Conservation (phyloP, 345 rosid species). For the Aquilaria yunnanensis region DNA sequence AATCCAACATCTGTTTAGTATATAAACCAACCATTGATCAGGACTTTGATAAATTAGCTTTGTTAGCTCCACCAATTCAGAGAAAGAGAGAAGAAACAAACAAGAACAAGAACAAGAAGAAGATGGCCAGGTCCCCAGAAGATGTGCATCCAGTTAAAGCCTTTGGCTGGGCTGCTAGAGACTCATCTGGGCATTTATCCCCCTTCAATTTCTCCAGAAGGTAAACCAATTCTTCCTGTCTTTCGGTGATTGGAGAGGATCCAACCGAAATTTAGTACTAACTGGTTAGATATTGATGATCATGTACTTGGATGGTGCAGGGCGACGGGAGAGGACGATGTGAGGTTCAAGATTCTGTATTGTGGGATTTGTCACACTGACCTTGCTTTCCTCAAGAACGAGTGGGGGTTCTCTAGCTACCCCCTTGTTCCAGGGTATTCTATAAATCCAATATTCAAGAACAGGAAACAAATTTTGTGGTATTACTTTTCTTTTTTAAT, state of each 20-base stretch:
- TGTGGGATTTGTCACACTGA: slow-evolving; percentile 81
- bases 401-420: slow-evolving; percentile 41
- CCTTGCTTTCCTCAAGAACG: slow-evolving; percentile 40
- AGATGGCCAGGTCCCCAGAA: slow-evolving; percentile 21
- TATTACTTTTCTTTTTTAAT: too few species aligned
- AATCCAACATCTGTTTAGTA: too few species aligned
- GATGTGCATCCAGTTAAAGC: slow-evolving; percentile 24
- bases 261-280: neutral
- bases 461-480: too few species aligned
- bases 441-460: too few species aligned
- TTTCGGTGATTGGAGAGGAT: too few species aligned
- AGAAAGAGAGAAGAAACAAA: neutral
- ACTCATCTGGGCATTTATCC: slow-evolving; percentile 36
- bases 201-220: slow-evolving; percentile 49
- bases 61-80: too few species aligned
- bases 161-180: slow-evolving; percentile 49
- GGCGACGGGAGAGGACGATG: slow-evolving; percentile 52
- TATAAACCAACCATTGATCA: too few species aligned
- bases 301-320: slow-evolving; percentile 21
- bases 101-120: too few species aligned
- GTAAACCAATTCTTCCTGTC: slow-evolving; percentile 9
- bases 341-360: slow-evolving; percentile 46
- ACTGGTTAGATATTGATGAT: neutral
- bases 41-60: too few species aligned
- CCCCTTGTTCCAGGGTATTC: slow-evolving; percentile 69